These are phyloP conservation scores for Vigna mungo DNA, from an alignment of 306 rosid genomes.

Conservation along the genomic window DNA sequence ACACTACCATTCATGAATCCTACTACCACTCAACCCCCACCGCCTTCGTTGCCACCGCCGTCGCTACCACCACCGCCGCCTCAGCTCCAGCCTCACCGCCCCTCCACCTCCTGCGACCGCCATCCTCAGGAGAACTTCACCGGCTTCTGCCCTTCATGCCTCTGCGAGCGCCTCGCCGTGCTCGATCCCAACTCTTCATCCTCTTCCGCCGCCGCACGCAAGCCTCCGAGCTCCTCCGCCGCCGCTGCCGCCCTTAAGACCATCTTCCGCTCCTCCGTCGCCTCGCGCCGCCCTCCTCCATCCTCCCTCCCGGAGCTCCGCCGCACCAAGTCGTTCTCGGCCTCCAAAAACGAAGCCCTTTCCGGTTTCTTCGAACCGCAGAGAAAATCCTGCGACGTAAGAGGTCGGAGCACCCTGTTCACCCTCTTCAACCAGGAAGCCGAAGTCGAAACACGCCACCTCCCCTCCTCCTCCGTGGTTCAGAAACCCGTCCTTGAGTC, in stretches of 20 bases:
- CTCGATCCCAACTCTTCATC: slow-evolving; percentile 72
- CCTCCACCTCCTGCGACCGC: slow-evolving; percentile 79
- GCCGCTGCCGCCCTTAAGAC: slow-evolving; percentile 95
- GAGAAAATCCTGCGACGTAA: slow-evolving; percentile 91
- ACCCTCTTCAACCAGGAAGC: slow-evolving; percentile 62
- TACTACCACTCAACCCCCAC: slow-evolving; percentile 51
- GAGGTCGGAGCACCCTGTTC: slow-evolving; percentile 82
- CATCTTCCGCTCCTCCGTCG: slow-evolving; percentile 70
- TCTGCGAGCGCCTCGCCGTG: slow-evolving; percentile 94
- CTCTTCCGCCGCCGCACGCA: slow-evolving; percentile 68
- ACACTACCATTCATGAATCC: slow-evolving; percentile 71
- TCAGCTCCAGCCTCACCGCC: slow-evolving; percentile 69
- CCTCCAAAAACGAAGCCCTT: slow-evolving; percentile 88
- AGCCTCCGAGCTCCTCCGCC: slow-evolving; percentile 67
- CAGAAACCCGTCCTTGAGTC: slow-evolving; percentile 67
- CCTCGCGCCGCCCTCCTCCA: slow-evolving; percentile 39
- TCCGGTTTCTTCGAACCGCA: slow-evolving; percentile 92
- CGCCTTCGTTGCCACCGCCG: slow-evolving; percentile 41
- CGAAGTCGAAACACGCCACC: slow-evolving; percentile 52
- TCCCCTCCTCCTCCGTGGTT: slow-evolving; percentile 56
- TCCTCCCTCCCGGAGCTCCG: slow-evolving; percentile 85
- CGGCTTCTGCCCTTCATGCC: slow-evolving; percentile 99
- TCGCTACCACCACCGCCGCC: not conserved
- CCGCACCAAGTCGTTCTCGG: slow-evolving; percentile 93
- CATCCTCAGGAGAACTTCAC: slow-evolving; percentile 93